Evolutionary conservation across 768 basidiomycete species (phyloP), one percentile per base, ranked within the genome.

Genomic region (Boletus tylopilopsis): DNA sequence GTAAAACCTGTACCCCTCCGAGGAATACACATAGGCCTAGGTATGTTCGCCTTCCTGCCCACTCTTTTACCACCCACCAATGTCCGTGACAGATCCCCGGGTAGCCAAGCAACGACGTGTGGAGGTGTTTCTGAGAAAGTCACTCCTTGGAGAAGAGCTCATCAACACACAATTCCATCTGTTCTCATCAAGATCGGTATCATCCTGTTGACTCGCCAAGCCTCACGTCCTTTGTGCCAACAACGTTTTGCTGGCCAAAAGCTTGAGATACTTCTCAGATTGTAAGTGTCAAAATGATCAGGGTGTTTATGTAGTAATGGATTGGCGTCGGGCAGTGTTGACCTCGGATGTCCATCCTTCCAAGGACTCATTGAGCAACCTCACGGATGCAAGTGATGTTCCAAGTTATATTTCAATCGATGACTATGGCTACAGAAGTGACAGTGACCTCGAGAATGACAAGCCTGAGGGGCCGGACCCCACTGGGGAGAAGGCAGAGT

Each of bases 101-200:
- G n/a, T n/a, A n/a, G n/a, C n/a, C n/a, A 52, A 55, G 29, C 51
- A 52, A 27, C 57, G 47, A 5, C 52, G 50, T 13, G 54, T 59
- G 2, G 56, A 64, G 32, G 59, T 44, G 11, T 51, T 66, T 18
- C 30, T 66, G n/a, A 61, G 53, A 23, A 58, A 50, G 38, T 66
- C 56, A 8, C 50, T 66, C 15, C 51, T 67, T 23, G 64, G 63
- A 8, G 58, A 68, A 12, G 49, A 54, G 9, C 57, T 70, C 39
- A 13, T 61, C 29, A 57, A 69, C 47, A 66, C 68, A 3, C 62
- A 63, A 38, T 63, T 70, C 34, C 66, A 70, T 39, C 41, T 61
- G 3, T 70, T 55, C 30, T 64, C 64, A 0, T 25, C 60, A 5
- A 46, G 18, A 19, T 49, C 47, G 12, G 18, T 25, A 6, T 25